Evolutionary conservation across 257 asterid species (phyloP).

Genomic region (Nicotiana sylvestris): DNA sequence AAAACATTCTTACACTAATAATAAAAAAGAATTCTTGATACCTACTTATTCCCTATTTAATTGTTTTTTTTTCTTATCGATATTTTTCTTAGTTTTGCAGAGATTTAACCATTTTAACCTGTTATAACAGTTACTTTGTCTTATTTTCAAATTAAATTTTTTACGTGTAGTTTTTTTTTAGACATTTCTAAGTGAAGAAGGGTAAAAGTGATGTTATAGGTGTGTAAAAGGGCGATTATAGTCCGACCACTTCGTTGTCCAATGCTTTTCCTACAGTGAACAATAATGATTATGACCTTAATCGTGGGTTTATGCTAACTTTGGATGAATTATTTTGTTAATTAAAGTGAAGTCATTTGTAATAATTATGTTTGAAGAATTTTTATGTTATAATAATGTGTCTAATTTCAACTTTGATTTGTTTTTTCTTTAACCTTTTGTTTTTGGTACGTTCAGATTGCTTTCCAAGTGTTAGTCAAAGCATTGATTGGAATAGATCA

Average conservation of each 20-base stretch:
- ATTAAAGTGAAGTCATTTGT: constrained; percentile 21
- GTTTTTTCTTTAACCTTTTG: background rate
- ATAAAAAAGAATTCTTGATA: no score
- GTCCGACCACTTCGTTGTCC: background rate
- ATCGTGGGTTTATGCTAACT: constrained; percentile 34
- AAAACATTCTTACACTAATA: no score
- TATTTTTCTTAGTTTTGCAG: no score
- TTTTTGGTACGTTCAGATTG: constrained; percentile 41
- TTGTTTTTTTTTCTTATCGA: no score
- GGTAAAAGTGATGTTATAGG: no score
- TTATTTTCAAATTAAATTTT: no score
- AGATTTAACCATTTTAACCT: no score
- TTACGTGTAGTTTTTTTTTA: no score
- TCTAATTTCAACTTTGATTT: constrained; percentile 7
- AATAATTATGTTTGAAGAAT: constrained; percentile 39
- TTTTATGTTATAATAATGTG: constrained; percentile 11
- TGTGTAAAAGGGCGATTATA: background rate
- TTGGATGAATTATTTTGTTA: constrained; percentile 39
- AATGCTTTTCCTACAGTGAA: constrained; percentile 5
- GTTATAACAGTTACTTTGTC: no score
- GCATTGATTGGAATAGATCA: constrained; percentile 70
- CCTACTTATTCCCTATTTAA: no score
- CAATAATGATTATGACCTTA: constrained; percentile 17
- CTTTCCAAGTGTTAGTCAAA: constrained; percentile 78
- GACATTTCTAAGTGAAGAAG: no score